These are phyloP conservation scores for Magnaporthiopsis incrustans DNA, from an alignment of 2,329 filamentous ascomycete genomes.

Conservation along the genomic window DNA sequence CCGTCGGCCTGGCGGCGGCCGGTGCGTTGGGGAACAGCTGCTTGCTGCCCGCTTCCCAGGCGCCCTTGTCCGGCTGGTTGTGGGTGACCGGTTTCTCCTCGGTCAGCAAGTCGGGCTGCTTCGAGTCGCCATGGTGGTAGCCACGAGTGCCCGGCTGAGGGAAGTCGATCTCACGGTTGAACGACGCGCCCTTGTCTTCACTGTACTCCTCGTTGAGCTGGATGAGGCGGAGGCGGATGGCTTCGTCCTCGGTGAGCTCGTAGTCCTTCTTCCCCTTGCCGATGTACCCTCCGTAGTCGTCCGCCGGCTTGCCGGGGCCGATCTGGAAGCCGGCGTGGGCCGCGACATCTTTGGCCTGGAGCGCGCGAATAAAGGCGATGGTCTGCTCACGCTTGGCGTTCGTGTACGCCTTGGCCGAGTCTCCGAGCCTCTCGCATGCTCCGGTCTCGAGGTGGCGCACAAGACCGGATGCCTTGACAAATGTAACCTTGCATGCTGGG, in stretches of 20 bases:
- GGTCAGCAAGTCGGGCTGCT: constrained; percentile 14
- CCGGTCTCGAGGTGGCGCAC: constrained; percentile 38
- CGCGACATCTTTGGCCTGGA: constrained; percentile 11
- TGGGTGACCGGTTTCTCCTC: constrained; percentile 9
- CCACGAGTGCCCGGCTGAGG: background rate
- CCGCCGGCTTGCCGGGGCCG: constrained; percentile 2
- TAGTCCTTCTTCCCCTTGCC: constrained; percentile 12
- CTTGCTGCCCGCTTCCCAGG: constrained; percentile 12
- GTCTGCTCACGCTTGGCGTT: constrained; percentile 17
- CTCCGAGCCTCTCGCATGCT: constrained; percentile 28
- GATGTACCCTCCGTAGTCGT: constrained; percentile 13
- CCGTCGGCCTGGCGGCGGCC: constrained; percentile 14
- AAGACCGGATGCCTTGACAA: constrained; percentile 27
- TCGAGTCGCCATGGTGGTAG: constrained; percentile 16
- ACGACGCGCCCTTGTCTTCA: background rate
- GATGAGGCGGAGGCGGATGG: background rate
- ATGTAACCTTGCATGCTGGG: constrained; percentile 35
- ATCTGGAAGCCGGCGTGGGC: background rate
- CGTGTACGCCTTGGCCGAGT: constrained; percentile 4
- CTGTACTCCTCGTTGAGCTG: background rate
- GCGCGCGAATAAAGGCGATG: constrained; percentile 24
- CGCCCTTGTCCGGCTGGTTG: constrained; percentile 9
- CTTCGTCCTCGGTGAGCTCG: background rate
- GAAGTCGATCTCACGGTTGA: background rate
- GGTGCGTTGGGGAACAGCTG: constrained; percentile 19